Evolutionary conservation across 768 basidiomycete genomes (phyloP).

Genomic region (Macrolepiota albuminosa): DNA sequence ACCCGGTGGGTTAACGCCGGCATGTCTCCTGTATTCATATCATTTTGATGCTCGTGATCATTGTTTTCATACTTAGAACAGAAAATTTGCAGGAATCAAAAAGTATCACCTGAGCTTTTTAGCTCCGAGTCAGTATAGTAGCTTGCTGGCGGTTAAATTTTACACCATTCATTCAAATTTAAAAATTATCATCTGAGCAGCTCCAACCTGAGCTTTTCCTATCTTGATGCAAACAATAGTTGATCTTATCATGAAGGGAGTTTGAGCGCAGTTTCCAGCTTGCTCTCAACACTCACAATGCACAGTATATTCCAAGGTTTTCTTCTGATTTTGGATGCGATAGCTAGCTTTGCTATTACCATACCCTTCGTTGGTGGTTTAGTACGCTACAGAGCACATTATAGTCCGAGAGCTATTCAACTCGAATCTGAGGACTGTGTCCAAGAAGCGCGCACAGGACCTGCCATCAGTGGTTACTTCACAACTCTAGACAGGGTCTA

Average conservation of each 20-base stretch:
- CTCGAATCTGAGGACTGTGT: slow-evolving; percentile 62
- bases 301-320: neutral
- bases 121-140: too few species aligned
- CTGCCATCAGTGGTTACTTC: slow-evolving; percentile 65
- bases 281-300: slow-evolving; percentile 1
- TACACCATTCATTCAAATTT: too few species aligned
- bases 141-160: too few species aligned
- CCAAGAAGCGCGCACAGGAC: slow-evolving; percentile 45
- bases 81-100: too few species aligned
- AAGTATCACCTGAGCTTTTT: too few species aligned
- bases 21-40: neutral
- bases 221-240: neutral
- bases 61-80: neutral
- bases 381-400: slow-evolving; percentile 75
- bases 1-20: too few species aligned
- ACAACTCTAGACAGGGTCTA: slow-evolving; percentile 67
- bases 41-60: neutral
- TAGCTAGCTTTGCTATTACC: slow-evolving; percentile 44
- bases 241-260: neutral
- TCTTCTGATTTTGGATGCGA: neutral
- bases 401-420: slow-evolving; percentile 76
- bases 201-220: neutral
- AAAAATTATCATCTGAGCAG: neutral
- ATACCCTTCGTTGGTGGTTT: slow-evolving; percentile 62
- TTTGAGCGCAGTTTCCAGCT: neutral